Conservation (phyloP, 345 rosid genomes). For the Gossypium turneri region DNA sequence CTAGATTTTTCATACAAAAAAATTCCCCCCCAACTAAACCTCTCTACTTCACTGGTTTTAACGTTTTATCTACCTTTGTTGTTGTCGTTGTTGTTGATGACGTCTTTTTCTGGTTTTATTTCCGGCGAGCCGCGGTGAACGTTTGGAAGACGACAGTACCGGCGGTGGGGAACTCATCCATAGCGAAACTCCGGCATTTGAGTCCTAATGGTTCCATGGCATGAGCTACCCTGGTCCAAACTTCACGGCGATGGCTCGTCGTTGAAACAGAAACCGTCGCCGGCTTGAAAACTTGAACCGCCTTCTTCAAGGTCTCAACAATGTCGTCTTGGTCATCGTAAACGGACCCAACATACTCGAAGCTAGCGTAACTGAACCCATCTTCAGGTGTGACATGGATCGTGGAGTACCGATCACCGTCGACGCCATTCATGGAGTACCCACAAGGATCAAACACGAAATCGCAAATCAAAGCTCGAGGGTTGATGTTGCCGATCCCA, state of each 20-base stretch:
- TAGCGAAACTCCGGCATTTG: conserved; percentile 62
- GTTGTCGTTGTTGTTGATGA: background rate
- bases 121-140: conserved; percentile 61
- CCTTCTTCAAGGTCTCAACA: conserved; percentile 5
- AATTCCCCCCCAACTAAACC: background rate
- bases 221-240: conserved; percentile 56
- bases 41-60: conserved; percentile 9
- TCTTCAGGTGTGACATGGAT: conserved; percentile 40
- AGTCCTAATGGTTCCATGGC: conserved; percentile 64
- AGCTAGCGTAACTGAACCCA: conserved; percentile 94
- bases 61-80: conserved; percentile 5
- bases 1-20: too few relatives aligned
- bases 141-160: conserved; percentile 73
- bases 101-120: background rate
- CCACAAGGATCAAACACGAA: conserved; percentile 98
- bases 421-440: conserved; percentile 95
- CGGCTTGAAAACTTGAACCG: background rate
- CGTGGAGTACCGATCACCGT: conserved; percentile 22
- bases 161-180: conserved; percentile 69
- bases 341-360: conserved; percentile 68
- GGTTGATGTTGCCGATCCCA: conserved; percentile 65
- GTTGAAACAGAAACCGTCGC: conserved; percentile 48
- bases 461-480: conserved; percentile 68
- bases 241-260: conserved; percentile 49
- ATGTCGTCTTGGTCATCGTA: conserved; percentile 53